Evolutionary conservation across 1,284 basidiomycete species (phyloP), one percentile per base, ranked within the genome.

Genomic region (Moesziomyces sp.): DNA sequence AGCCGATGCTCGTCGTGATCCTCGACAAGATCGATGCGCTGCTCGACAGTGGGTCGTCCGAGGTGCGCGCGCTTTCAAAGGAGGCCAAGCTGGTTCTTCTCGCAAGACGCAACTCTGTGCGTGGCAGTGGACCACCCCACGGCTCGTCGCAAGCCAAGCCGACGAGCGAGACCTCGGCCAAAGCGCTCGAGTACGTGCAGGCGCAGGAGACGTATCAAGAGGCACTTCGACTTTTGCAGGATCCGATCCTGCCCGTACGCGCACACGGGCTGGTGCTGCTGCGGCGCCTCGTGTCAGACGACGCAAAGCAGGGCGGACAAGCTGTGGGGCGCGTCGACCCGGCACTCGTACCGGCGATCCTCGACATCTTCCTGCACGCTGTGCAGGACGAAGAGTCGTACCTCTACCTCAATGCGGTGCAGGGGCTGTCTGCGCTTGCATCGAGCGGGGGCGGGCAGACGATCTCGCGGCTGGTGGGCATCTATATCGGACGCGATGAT

Each of bases 351-450:
- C 93, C 93, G 0, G 90, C 90, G 1, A 92, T 97, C 74, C 86
- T 95, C 46, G 92, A 93, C 47, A 91, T 97, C 52, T 95, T 97
- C 83, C 85, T 97, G 66, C 90, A 93, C 77, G 89, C 91, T 0
- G 86, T 97, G 4, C 91, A 94, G 80, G 94, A 97, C 77, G 92
- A 95, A 52, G 96, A 99, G 82, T 94, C 92, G 35, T 98, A 95
- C 85, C 90, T 98, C 62, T 98, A 94, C 83, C 86, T 98, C 58
- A 95, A 95, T 80, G 94, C 93, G 0, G 91, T 97, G 5, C 92
- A 95, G 79, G 96, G 94, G 0, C 86, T 99, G 2, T 89, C 91
- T 5, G 90, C 89, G 10, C 52, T 84, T 47, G 74, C 71, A 0
- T 60, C 63, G 11, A 61, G 54, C 35, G 76, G 74, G 16, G 77